Percentiles rank a stretch among this genome's conserved stretches.
Conservation (phyloP, 805 yeast species). For the Spathaspora gorwiae region DNA sequence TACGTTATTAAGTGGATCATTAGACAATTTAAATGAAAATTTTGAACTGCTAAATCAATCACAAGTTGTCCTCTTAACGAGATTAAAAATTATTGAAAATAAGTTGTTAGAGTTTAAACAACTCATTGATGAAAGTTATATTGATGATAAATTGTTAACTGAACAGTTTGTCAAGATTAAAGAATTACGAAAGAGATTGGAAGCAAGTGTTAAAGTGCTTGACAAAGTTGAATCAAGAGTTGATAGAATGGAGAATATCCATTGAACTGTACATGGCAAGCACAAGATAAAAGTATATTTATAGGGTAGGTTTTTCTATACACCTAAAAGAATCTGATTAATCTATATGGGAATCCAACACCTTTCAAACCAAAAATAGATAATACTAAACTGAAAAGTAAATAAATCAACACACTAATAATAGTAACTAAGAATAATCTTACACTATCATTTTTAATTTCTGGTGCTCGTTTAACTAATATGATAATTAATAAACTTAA, state of each 20-base stretch:
- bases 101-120: conserved; percentile 23
- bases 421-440: conserved; percentile 47
- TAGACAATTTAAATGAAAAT: conserved; percentile 47
- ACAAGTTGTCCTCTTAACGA: conserved; percentile 48
- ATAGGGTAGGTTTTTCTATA: not conserved
- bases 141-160: conserved; percentile 16
- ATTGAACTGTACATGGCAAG: too few species aligned
- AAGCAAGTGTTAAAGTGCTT: conserved; percentile 23
- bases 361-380: conserved; percentile 67
- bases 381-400: conserved; percentile 61
- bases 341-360: conserved; percentile 69
- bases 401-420: conserved; percentile 43
- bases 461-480: conserved; percentile 56
- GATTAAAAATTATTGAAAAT: conserved; percentile 41
- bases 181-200: conserved; percentile 29
- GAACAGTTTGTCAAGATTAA: conserved; percentile 19
- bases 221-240: conserved; percentile 34
- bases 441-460: conserved; percentile 37
- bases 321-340: conserved; percentile 20
- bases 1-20: conserved; percentile 48
- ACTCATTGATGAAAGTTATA: conserved; percentile 12
- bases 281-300: too few species aligned
- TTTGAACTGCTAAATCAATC: conserved; percentile 53
- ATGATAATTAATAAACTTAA: conserved; percentile 58
- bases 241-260: conserved; percentile 15